Conservation (phyloP, 352 stramenopile species). For the Hyaloperonospora arabidopsidis region DNA sequence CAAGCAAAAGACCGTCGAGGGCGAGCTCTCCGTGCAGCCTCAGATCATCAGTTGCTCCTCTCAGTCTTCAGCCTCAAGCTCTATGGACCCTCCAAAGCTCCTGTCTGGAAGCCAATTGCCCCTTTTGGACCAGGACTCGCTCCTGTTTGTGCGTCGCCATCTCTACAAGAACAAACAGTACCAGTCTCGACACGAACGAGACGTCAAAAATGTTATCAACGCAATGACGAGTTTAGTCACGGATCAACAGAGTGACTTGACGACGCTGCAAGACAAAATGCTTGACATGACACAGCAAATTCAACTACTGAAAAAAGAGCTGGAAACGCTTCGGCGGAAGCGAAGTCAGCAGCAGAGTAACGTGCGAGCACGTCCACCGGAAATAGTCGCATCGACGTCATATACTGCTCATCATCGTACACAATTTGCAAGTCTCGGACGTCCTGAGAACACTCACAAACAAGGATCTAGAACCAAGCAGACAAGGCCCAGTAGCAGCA, state of each 20-base stretch:
- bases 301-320: conserved; percentile 16
- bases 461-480: conserved; percentile 2
- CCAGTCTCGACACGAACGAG: conserved; percentile 19
- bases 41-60: conserved; percentile 21
- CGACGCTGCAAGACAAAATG: conserved; percentile 15
- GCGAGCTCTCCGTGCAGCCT: conserved; percentile 8
- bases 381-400: conserved; percentile 1
- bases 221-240: conserved; percentile 36
- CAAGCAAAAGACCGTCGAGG: conserved; percentile 6
- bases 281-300: conserved; percentile 18
- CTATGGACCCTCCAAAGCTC: background rate
- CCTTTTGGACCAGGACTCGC: conserved; percentile 19
- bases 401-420: background rate
- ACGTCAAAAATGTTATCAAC: conserved; percentile 36
- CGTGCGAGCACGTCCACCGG: conserved; percentile 7
- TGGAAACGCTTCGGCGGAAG: conserved; percentile 14
- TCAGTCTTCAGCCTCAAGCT: conserved; percentile 14
- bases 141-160: conserved; percentile 22
- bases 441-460: conserved; percentile 3
- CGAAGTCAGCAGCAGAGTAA: conserved; percentile 3
- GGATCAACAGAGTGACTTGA: conserved; percentile 36
- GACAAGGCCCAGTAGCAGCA: conserved; percentile 5
- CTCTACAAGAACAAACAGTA: conserved; percentile 21
- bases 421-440: background rate
- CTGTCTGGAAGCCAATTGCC: conserved; percentile 5